phyloP scores from a whole-genome alignment of 2,329 filamentous ascomycete species.

The Pestalotiopsis sp. region DNA sequence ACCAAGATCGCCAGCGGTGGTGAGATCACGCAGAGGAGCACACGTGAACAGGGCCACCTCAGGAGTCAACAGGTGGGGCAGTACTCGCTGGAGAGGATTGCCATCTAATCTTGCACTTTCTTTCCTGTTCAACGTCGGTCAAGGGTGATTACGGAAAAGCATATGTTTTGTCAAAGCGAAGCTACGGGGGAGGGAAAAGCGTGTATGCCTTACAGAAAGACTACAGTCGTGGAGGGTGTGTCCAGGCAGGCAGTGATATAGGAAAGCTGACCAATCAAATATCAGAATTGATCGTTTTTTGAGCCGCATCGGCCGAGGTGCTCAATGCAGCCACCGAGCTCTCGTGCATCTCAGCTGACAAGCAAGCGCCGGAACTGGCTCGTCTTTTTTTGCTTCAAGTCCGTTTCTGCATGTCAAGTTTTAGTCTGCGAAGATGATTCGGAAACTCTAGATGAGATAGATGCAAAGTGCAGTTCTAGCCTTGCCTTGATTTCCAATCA shows the following conservation, averaged over 20 bases:
- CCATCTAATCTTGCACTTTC: conserved; percentile 49
- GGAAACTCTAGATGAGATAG: background rate
- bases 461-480: background rate
- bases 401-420: background rate
- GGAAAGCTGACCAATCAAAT: background rate
- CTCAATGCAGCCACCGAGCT: conserved; percentile 1
- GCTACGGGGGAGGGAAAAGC: background rate
- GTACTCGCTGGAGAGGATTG: conserved; percentile 81
- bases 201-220: conserved; percentile 5
- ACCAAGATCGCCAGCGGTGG: conserved; percentile 69
- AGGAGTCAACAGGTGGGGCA: conserved; percentile 78
- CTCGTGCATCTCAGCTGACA: conserved; percentile 2
- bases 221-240: conserved; percentile 3
- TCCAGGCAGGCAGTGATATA: background rate
- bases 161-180: background rate
- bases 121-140: background rate
- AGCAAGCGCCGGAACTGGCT: background rate
- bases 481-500: background rate
- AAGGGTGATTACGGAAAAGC: background rate
- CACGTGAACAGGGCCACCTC: conserved; percentile 75
- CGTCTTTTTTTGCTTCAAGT: background rate
- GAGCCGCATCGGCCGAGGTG: background rate
- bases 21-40: conserved; percentile 69
- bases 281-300: background rate
- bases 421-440: background rate